Evolutionary conservation across 805 yeast species (phyloP).

Genomic region (Cyberlindnera suaveolens): DNA sequence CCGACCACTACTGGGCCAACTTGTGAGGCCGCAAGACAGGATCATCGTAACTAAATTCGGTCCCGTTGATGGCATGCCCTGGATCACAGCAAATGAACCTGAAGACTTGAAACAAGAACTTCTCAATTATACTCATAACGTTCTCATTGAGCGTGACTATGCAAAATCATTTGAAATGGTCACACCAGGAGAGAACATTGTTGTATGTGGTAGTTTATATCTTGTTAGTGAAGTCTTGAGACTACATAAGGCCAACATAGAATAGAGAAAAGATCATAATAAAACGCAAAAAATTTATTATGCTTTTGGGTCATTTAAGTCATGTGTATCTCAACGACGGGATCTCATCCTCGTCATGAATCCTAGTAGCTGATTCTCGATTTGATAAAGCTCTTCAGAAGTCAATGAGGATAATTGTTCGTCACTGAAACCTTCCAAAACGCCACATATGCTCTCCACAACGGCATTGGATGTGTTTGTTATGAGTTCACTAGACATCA

Average conservation of each 20-base stretch:
- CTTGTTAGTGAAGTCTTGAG: constrained; percentile 52
- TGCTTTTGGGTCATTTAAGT: too few species aligned
- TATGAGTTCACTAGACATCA: too few species aligned
- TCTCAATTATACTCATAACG: constrained; percentile 24
- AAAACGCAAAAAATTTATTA: not conserved
- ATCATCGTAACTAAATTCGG: constrained; percentile 62
- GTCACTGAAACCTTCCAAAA: constrained; percentile 5
- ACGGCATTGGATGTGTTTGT: too few species aligned
- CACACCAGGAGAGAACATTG: constrained; percentile 22
- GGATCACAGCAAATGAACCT: constrained; percentile 56
- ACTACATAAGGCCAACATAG: constrained; percentile 23
- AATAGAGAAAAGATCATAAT: not conserved
- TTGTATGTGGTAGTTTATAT: constrained; percentile 69
- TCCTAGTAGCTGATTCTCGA: constrained; percentile 7
- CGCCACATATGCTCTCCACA: too few species aligned
- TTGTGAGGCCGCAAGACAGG: constrained; percentile 45
- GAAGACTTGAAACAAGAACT: constrained; percentile 20
- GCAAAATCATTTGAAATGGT: constrained; percentile 24
- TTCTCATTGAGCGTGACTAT: constrained; percentile 22
- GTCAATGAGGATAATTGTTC: constrained; percentile 3
- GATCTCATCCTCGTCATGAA: constrained; percentile 12
- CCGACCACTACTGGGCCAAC: constrained; percentile 40
- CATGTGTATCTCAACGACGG: not conserved
- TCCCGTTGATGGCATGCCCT: constrained; percentile 85
- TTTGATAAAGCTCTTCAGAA: constrained; percentile 7